Base-by-base conservation (phyloP, 1,284 basidiomycete genomes). In the Sporisorium iseilematis-ciliati region DNA sequence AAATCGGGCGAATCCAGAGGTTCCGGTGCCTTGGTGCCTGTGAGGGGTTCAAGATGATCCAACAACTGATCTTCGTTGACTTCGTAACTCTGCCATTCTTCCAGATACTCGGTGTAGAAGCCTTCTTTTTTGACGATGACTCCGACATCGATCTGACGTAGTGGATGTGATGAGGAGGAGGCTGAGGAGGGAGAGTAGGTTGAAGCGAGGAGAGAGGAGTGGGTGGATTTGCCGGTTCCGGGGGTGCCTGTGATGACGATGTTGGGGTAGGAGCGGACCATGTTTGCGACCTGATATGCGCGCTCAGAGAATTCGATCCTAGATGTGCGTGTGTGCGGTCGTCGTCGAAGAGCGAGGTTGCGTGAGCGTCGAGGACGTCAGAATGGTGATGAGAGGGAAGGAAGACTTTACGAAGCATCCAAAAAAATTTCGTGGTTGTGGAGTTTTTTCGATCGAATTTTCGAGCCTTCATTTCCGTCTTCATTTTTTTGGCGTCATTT, bases 211-310 rank as follows among this genome's bases (percentile, higher is more conserved):
- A 78, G 69, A 3, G 65, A 61, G 38, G 97, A 92, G 86, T 94
- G 93, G 0, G 95, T 95, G 2, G 95, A 92, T 86, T 99, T 99
- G 69, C 90, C 90, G 12, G 88, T 89, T 18, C 92, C 92, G 14
- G 93, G 92, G 29, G 92, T 94, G 69, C 95, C 96, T 48, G 96
- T 98, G 80, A 99, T 90, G 74, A 98, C 88, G 82, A 98, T 94
- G 74, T 95, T 91, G 41, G 96, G 96, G 79, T 59, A 84, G 12
- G 65, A 75, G 25, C 70, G 69, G 7, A 77, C 72, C 72, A 75
- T 75, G 48, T 4, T 31, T 26, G n/a, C n/a, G n/a, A n/a, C n/a
- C n/a, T n/a, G n/a, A n/a, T n/a, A n/a, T n/a, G n/a, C n/a, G n/a
- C n/a, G n/a, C n/a, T n/a, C n/a, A n/a, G n/a, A n/a, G n/a, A n/a